These are phyloP conservation scores for Musa schizocarpa DNA, from an alignment of 176 grass and related monocot species.

Conservation along the genomic window DNA sequence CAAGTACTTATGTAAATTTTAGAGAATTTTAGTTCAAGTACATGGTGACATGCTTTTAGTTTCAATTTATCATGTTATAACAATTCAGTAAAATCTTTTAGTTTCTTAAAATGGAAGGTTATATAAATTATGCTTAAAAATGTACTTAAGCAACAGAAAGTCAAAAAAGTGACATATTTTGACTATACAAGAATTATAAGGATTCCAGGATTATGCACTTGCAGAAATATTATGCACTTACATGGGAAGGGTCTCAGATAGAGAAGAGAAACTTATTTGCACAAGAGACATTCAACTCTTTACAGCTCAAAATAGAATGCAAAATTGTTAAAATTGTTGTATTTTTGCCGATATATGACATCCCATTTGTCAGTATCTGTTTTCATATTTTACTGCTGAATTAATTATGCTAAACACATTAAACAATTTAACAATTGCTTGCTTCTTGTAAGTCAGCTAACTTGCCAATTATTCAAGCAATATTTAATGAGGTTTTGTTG, in stretches of 20 bases:
- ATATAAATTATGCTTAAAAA: not conserved
- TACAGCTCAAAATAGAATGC: too few species aligned
- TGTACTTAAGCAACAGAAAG: not conserved
- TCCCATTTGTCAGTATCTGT: not conserved
- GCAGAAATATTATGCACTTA: not conserved
- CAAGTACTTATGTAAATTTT: not conserved
- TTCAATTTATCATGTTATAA: not conserved
- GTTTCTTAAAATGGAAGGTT: not conserved
- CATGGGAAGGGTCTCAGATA: not conserved
- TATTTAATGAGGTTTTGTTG: constrained; percentile 21
- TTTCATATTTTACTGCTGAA: not conserved
- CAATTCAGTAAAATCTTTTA: not conserved
- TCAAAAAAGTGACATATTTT: not conserved
- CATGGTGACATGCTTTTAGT: not conserved
- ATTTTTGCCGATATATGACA: too few species aligned
- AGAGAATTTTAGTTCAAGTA: not conserved
- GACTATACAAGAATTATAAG: not conserved
- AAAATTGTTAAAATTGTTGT: too few species aligned
- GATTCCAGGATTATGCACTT: not conserved
- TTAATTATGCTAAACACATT: not conserved
- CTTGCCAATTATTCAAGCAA: not conserved
- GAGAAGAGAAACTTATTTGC: not conserved
- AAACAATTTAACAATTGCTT: not conserved
- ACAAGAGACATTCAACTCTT: not conserved
- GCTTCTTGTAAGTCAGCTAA: not conserved